Evolutionary conservation across 192 early-diverging fungal species (phyloP).

Genomic region (Podila verticillata): DNA sequence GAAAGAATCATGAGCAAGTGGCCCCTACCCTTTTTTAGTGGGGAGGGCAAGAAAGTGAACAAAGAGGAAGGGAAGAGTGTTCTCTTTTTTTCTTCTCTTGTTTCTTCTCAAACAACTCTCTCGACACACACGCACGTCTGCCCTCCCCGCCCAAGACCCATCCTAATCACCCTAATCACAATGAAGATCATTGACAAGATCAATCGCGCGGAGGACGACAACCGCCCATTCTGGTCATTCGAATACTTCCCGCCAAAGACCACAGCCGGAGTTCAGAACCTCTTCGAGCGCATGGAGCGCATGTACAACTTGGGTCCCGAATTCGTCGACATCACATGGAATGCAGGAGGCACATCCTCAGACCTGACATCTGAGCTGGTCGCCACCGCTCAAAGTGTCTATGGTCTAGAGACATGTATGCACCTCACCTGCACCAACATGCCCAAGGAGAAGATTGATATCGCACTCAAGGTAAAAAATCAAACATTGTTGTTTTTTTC

Average conservation of each 20-base stretch:
- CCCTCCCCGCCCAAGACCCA: background rate
- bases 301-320: conserved; percentile 93
- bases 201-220: conserved; percentile 71
- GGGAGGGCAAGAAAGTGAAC: too few species aligned
- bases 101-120: background rate
- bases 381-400: conserved; percentile 89
- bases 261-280: conserved; percentile 74
- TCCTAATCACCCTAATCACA: background rate
- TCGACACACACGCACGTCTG: background rate
- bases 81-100: background rate
- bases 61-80: background rate
- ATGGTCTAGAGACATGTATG: conserved; percentile 97
- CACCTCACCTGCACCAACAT: conserved; percentile 99
- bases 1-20: too few species aligned
- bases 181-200: conserved; percentile 87
- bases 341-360: conserved; percentile 90
- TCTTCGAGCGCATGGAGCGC: conserved; percentile 97
- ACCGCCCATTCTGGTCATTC: conserved; percentile 86
- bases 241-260: conserved; percentile 99
- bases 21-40: too few species aligned
- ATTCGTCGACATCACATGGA: conserved; percentile 90
- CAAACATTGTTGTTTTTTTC: conserved; percentile 2
- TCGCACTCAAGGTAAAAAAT: conserved; percentile 73
- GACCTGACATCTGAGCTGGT: conserved; percentile 91
- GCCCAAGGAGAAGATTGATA: conserved; percentile 88